Evolutionary conservation across 306 rosid species (phyloP), one percentile per base, ranked within the genome.

Genomic region (Sophora flavescens): DNA sequence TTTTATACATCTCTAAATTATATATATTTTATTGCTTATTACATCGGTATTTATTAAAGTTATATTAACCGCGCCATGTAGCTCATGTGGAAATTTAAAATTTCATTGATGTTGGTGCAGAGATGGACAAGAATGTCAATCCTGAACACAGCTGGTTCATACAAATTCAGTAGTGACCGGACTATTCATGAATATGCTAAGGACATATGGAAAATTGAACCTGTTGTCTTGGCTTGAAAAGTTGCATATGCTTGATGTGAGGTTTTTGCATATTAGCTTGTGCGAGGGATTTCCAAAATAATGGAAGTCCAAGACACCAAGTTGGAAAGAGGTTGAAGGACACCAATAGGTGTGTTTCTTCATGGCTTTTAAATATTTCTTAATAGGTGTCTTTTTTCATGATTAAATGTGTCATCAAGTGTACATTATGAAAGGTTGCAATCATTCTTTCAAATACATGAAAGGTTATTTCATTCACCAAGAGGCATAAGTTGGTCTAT

Each of bases 91-190:
- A 1, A 2, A 22, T 65, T 26, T 64, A 26, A 79, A 47, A 71
- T 63, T 51, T 57, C 8, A 61, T 63, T 83, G 74, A 61, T 75
- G 54, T 72, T 88, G 72, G 70, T 9, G 83, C 93, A 94, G 98
- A 82, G 56, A 75, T 95, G 98, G 98, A 90, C 97, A 41, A 86
- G 84, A 83, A 95, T 92, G 98, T 92, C 98, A 68, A 95, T 92
- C 67, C 78, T 95, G 86, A 95, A 95, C 76, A 87, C 97, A 42
- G 97, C 98, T 4, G 98, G 98, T 36, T 95, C 98, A 17, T 81
- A 80, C 89, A 95, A 95, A 90, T 92, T 95, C 75, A 95, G 98
- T 89, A 92, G 98, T 52, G 97, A 95, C 88, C 54, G 97, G 82
- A 92, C 97, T 26, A 95, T 92, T 65, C 97, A 84, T 39, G 93